Evolutionary conservation across 768 basidiomycete genomes (phyloP).

Genomic region (Rhodosporidiobolus sp.): DNA sequence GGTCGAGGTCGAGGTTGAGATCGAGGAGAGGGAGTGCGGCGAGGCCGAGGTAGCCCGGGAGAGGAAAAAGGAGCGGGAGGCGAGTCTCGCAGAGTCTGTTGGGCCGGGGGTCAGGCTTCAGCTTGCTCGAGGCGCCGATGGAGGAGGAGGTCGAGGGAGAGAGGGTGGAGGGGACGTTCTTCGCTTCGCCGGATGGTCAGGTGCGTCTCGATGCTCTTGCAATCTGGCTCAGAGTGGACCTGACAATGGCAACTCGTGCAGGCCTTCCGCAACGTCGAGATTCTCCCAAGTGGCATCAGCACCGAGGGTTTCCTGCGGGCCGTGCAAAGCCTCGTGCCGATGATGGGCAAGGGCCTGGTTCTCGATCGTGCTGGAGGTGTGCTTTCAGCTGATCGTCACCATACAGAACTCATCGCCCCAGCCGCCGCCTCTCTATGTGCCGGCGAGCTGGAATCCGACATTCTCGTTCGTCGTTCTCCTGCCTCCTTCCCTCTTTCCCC

Average conservation of each 20-base stretch:
- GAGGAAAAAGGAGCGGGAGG: too few relatives aligned
- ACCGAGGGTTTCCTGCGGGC: constrained; percentile 3
- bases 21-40: not conserved
- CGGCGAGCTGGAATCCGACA: not conserved
- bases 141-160: too few relatives aligned
- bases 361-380: not conserved
- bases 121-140: too few relatives aligned
- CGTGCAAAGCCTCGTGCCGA: not conserved
- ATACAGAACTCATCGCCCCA: constrained; percentile 5
- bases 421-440: not conserved
- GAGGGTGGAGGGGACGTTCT: not conserved
- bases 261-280: not conserved
- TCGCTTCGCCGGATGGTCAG: not conserved
- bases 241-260: not conserved
- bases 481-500: not conserved
- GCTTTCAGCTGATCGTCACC: too few relatives aligned
- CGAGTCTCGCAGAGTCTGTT: too few relatives aligned
- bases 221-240: not conserved
- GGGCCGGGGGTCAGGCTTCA: too few relatives aligned
- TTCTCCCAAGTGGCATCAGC: not conserved
- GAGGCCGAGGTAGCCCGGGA: too few relatives aligned
- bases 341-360: not conserved
- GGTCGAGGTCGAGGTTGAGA: not conserved
- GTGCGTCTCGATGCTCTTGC: not conserved
- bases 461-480: not conserved